phyloP scores from a whole-genome alignment of 1,284 basidiomycete species.

The Sanghuangporus baumii region DNA sequence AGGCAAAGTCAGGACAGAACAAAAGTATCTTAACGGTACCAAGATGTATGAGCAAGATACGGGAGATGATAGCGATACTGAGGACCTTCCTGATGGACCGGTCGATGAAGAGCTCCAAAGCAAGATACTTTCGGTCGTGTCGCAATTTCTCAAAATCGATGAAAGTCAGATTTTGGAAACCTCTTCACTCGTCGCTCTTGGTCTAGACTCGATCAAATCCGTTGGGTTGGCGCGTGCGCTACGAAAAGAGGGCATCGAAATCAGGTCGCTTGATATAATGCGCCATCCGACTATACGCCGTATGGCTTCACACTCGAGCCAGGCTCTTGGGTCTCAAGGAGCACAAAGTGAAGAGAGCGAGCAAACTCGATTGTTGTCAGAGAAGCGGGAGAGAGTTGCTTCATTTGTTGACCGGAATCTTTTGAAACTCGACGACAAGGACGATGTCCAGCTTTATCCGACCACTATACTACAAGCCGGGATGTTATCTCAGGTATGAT shows the following conservation, averaged over 20 bases:
- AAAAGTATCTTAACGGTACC: background rate
- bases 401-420: constrained; percentile 20
- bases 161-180: constrained; percentile 25
- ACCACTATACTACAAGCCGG: constrained; percentile 42
- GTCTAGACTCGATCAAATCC: constrained; percentile 44
- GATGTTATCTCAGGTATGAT: constrained; percentile 44
- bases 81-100: background rate
- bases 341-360: background rate
- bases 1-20: background rate
- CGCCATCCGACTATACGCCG: constrained; percentile 22
- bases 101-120: constrained; percentile 5
- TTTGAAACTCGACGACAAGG: constrained; percentile 27
- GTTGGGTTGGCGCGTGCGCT: constrained; percentile 36
- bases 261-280: constrained; percentile 35
- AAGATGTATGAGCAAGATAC: background rate
- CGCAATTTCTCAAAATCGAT: constrained; percentile 33
- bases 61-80: background rate
- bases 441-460: constrained; percentile 33
- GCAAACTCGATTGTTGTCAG: background rate
- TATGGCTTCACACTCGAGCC: constrained; percentile 16
- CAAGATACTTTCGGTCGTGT: constrained; percentile 27
- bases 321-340: background rate
- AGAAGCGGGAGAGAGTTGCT: constrained; percentile 8
- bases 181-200: constrained; percentile 40
- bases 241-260: constrained; percentile 27